A percentile compares a stretch with the other conserved stretches of the same genome.
phyloP scores from a whole-genome alignment of 495 filamentous ascomycete species.

The Opeltia flavorubescens region DNA sequence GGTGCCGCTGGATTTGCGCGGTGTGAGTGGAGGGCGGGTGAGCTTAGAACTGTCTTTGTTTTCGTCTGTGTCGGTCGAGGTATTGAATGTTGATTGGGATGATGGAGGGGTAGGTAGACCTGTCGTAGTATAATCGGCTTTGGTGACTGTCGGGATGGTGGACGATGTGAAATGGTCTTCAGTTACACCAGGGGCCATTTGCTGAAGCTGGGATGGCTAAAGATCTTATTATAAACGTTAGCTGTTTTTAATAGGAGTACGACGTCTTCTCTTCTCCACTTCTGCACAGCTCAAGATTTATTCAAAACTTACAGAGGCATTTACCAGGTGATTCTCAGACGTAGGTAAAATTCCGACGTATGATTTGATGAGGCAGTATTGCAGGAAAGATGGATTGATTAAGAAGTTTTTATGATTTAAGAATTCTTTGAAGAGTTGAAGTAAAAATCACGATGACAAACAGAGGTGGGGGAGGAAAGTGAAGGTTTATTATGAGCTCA shows the following conservation, averaged over 20 bases:
- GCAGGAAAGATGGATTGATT: too few relatives aligned
- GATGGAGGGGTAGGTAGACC: background rate
- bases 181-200: background rate
- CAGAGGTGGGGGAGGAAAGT: too few relatives aligned
- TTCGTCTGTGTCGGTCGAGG: slow-evolving; percentile 2
- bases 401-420: too few relatives aligned
- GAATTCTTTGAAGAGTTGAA: too few relatives aligned
- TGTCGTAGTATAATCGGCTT: background rate
- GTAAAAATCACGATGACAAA: too few relatives aligned
- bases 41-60: background rate
- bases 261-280: too few relatives aligned
- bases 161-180: background rate
- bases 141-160: background rate
- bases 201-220: background rate
- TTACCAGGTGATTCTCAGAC: too few relatives aligned
- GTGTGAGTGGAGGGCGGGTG: slow-evolving; percentile 36
- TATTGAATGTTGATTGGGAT: background rate
- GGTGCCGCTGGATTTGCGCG: slow-evolving; percentile 63
- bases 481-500: too few relatives aligned
- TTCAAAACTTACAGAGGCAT: too few relatives aligned
- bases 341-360: too few relatives aligned
- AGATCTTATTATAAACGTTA: background rate
- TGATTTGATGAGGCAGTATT: too few relatives aligned
- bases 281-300: too few relatives aligned
- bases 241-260: background rate